Base-by-base conservation (phyloP, 352 stramenopile species). In the Pythium vanterpoolii region DNA sequence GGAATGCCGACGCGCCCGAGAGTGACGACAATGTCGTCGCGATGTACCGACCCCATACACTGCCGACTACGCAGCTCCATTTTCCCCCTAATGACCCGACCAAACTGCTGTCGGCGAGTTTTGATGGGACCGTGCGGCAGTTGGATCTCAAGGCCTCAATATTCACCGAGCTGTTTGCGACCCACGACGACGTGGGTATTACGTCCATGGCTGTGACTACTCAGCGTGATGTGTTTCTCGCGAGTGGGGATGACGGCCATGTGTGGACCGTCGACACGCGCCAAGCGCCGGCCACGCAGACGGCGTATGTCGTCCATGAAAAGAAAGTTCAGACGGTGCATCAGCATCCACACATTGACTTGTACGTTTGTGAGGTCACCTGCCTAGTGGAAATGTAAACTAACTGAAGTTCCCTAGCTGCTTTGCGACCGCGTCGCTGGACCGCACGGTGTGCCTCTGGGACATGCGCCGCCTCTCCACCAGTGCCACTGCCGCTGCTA, bases 241-340 rank as follows among this genome's bases (percentile, higher is more conserved):
- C 72, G 19, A 90, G 82, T 45, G 75, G 73, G 24, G 80, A 93
- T 30, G 81, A 92, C 42, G 86, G 86, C 3, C 64, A 64, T 7
- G 68, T 93, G 3, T 77, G 73, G 36, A 56, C 62, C 5, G 60
- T 93, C 33, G 86, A 95, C 51, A 66, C 64, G 27, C 78, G 86
- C 13, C 54, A 71, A n/a, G 13, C 26, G 5, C 62, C 53, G 9
- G 54, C 54, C 24, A 74, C 67, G 42, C 62, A 65, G 16, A 67
- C 71, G 6, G 65, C 28, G 9, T 92, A 79, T 49, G 13, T 63
- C 13, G 56, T 92, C 19, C 86, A 95, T 36, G 86, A 93, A 49
- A 93, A 93, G 60, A 95, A 93, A 69, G 72, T 93, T 49, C 92
- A 95, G 56, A 95, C 86, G 0, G 83, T 95, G n/a, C 72, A 87